Percentiles rank a stretch among this genome's conserved stretches.
These are phyloP conservation scores for Ceratocystis huliohia DNA, from an alignment of 2,329 filamentous ascomycete species.

Conservation along the genomic window DNA sequence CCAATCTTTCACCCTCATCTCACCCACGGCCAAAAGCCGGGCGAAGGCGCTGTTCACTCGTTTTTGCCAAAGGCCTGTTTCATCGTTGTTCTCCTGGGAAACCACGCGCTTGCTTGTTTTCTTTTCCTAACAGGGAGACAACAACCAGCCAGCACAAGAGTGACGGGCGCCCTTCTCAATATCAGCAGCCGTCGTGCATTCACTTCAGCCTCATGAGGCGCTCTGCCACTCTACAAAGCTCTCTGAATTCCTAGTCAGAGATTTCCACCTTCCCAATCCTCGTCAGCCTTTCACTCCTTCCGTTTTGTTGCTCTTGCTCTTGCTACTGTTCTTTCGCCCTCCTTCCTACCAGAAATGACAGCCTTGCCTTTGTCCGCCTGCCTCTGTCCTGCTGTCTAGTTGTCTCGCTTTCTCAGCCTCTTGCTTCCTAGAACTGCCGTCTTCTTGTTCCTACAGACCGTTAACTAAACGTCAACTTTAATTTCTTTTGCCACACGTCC, in stretches of 20 bases:
- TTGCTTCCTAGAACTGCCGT: background rate
- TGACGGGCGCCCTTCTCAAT: background rate
- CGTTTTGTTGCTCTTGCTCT: background rate
- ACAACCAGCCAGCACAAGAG: background rate
- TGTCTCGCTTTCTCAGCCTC: background rate
- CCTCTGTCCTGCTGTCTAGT: background rate
- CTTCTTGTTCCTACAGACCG: background rate
- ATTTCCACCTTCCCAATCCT: background rate
- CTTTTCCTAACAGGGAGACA: background rate
- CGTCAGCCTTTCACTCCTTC: background rate
- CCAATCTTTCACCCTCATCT: background rate
- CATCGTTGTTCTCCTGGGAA: constrained; percentile 10
- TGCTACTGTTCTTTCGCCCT: background rate
- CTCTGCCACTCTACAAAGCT: background rate
- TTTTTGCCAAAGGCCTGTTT: constrained; percentile 6
- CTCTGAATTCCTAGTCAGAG: too few species aligned
- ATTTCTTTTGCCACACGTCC: background rate
- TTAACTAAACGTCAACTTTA: background rate
- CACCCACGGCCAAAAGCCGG: background rate
- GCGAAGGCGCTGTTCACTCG: background rate
- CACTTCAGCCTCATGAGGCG: background rate
- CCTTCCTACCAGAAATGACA: background rate
- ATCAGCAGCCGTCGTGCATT: background rate
- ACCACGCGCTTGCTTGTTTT: constrained; percentile 12
- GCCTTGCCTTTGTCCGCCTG: background rate